Conservation (phyloP, 228 moss, liverwort and hornwort species). For the Sphagnum fallax region DNA sequence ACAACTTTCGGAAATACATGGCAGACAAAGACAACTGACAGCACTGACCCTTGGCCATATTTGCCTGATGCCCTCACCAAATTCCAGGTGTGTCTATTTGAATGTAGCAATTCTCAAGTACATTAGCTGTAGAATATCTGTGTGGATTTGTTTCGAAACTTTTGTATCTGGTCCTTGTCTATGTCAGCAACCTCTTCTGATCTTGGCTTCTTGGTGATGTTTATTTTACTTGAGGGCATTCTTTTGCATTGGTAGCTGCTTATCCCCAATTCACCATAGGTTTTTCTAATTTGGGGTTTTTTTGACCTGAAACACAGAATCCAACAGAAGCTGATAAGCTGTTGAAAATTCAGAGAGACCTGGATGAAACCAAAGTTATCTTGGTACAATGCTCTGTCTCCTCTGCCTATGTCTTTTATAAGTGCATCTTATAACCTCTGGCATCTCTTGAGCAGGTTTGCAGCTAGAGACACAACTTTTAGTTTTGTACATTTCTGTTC, state of each 20-base stretch:
- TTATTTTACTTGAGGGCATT: too few relatives aligned
- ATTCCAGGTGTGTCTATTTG: slow-evolving; percentile 56
- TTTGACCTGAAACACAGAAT: slow-evolving; percentile 41
- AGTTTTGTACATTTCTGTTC: too few relatives aligned
- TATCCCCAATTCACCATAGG: too few relatives aligned
- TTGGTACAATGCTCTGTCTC: slow-evolving; percentile 33
- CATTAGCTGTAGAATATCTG: background rate
- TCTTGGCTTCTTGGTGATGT: too few relatives aligned
- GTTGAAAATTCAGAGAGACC: slow-evolving; percentile 91
- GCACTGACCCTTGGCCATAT: slow-evolving; percentile 79
- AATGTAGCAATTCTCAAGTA: background rate
- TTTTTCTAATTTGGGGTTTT: background rate
- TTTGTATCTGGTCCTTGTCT: too few relatives aligned
- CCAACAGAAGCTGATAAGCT: slow-evolving; percentile 97
- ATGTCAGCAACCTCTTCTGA: too few relatives aligned
- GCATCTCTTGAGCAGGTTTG: too few relatives aligned
- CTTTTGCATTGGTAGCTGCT: too few relatives aligned
- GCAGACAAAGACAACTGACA: slow-evolving; percentile 72
- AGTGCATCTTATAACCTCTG: too few relatives aligned
- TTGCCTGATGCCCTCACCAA: slow-evolving; percentile 67
- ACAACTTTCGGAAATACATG: slow-evolving; percentile 77
- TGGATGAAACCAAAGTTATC: slow-evolving; percentile 97
- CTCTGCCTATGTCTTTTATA: background rate
- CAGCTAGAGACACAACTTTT: too few relatives aligned
- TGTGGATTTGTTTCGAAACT: too few relatives aligned